Conservation (phyloP, 2,329 filamentous ascomycete genomes). For the Venturia asperata region DNA sequence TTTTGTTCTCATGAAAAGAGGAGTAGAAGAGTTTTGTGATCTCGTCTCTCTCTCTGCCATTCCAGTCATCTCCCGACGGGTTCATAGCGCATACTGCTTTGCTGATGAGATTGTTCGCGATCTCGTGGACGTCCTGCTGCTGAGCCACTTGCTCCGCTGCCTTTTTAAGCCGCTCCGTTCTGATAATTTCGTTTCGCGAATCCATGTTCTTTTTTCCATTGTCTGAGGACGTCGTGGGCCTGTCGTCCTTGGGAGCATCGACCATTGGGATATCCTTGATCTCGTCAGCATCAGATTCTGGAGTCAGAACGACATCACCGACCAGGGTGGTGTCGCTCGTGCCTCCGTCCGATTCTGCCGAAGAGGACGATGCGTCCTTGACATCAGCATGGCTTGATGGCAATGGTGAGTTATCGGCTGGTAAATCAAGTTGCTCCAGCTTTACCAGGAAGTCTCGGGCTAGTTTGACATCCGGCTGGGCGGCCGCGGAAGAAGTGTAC, state of each 20-base stretch:
- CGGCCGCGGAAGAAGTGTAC: slow-evolving; percentile 53
- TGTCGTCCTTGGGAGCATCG: slow-evolving; percentile 20
- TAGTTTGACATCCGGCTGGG: slow-evolving; percentile 29
- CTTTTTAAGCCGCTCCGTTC: slow-evolving; percentile 20
- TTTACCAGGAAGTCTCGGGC: slow-evolving; percentile 47
- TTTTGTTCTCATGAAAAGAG: background rate
- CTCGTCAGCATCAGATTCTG: slow-evolving; percentile 15
- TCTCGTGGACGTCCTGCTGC: slow-evolving; percentile 94
- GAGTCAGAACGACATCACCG: slow-evolving; percentile 14
- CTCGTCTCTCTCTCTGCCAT: slow-evolving; percentile 72
- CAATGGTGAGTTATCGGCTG: background rate
- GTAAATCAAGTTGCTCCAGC: slow-evolving; percentile 64
- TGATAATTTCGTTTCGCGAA: background rate
- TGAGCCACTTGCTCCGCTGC: slow-evolving; percentile 51
- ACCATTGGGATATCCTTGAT: background rate
- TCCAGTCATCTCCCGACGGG: slow-evolving; percentile 56
- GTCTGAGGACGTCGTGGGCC: background rate
- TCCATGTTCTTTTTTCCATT: background rate
- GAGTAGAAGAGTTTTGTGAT: slow-evolving; percentile 46
- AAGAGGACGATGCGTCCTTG: background rate
- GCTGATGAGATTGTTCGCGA: slow-evolving; percentile 86
- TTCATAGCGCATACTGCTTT: slow-evolving; percentile 84
- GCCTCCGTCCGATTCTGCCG: background rate
- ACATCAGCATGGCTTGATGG: background rate
- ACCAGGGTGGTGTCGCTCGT: slow-evolving; percentile 17